These are phyloP conservation scores for Aspergillus sparsus DNA, from an alignment of 495 filamentous ascomycete species.

Conservation along the genomic window DNA sequence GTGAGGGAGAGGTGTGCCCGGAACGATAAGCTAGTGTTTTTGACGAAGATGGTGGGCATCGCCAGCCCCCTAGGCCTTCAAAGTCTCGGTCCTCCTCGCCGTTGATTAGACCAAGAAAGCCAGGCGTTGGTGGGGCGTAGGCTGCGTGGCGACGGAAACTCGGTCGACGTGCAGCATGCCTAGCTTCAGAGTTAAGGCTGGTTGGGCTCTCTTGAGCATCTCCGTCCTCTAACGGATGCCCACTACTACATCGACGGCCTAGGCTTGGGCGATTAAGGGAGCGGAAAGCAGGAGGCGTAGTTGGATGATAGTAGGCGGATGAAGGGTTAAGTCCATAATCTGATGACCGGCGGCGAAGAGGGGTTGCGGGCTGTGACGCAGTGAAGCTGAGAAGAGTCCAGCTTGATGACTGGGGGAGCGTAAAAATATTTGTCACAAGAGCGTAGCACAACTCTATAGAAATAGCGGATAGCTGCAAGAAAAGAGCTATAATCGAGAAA, in stretches of 20 bases:
- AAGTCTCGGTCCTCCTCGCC: slow-evolving; percentile 64
- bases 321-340: slow-evolving; percentile 26
- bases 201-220: neutral
- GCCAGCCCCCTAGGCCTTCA: slow-evolving; percentile 85
- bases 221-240: slow-evolving; percentile 1
- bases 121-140: slow-evolving; percentile 19
- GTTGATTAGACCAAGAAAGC: slow-evolving; percentile 37
- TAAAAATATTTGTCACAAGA: slow-evolving; percentile 59
- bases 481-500: slow-evolving; percentile 64
- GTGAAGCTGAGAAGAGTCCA: slow-evolving; percentile 38
- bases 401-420: slow-evolving; percentile 36
- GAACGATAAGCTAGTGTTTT: slow-evolving; percentile 33
- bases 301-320: slow-evolving; percentile 1
- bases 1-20: slow-evolving; percentile 44
- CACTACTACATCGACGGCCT: slow-evolving; percentile 8
- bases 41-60: slow-evolving; percentile 35
- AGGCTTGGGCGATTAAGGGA: slow-evolving; percentile 21
- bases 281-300: slow-evolving; percentile 21
- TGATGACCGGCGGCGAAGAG: slow-evolving; percentile 33
- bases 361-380: slow-evolving; percentile 35
- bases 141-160: slow-evolving; percentile 21
- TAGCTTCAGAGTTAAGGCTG: slow-evolving; percentile 1
- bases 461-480: slow-evolving; percentile 63
- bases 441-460: slow-evolving; percentile 68
- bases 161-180: slow-evolving; percentile 17